These are phyloP conservation scores for Solanum corneliomulleri DNA, from an alignment of 257 asterid genomes.

Conservation along the genomic window DNA sequence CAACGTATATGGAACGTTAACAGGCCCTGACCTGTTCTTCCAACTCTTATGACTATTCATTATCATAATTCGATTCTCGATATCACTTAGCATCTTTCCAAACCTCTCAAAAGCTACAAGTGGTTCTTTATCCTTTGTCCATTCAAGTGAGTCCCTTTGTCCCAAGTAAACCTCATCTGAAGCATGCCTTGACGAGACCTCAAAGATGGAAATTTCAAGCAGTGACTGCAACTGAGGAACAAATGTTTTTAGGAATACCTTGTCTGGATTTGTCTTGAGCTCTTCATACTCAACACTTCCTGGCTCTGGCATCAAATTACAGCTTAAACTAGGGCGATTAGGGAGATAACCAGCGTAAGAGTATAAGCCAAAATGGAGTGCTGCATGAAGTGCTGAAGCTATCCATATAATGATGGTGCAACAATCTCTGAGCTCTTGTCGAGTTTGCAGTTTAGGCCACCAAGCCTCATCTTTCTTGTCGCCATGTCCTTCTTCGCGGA, in stretches of 20 bases:
- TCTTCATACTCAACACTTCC: conserved; percentile 56
- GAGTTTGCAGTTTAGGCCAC: conserved; percentile 72
- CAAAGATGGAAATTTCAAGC: conserved; percentile 52
- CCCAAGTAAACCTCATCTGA: conserved; percentile 64
- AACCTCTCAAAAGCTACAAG: conserved; percentile 41
- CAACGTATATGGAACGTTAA: conserved; percentile 58
- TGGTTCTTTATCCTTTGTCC: conserved; percentile 54
- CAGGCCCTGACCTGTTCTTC: conserved; percentile 62
- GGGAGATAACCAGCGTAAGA: conserved; percentile 60
- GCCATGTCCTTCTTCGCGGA: conserved; percentile 53
- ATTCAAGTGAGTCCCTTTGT: conserved; percentile 42
- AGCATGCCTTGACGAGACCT: conserved; percentile 56
- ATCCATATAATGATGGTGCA: conserved; percentile 71
- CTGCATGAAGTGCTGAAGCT: conserved; percentile 77
- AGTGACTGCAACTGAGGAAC: conserved; percentile 39
- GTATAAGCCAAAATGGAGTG: conserved; percentile 60
- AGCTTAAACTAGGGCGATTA: conserved; percentile 53
- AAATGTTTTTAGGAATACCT: conserved; percentile 46
- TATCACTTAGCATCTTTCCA: conserved; percentile 28
- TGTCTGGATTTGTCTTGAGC: conserved; percentile 45
- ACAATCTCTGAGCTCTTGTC: conserved; percentile 35
- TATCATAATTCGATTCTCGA: conserved; percentile 28
- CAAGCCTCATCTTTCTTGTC: conserved; percentile 60
- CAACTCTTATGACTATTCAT: conserved; percentile 29
- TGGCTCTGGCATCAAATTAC: conserved; percentile 49